A percentile compares a stretch with the other conserved stretches of the same genome.
Conservation (phyloP, 176 grass and related monocot species). For the Cenchrus fungigraminus region DNA sequence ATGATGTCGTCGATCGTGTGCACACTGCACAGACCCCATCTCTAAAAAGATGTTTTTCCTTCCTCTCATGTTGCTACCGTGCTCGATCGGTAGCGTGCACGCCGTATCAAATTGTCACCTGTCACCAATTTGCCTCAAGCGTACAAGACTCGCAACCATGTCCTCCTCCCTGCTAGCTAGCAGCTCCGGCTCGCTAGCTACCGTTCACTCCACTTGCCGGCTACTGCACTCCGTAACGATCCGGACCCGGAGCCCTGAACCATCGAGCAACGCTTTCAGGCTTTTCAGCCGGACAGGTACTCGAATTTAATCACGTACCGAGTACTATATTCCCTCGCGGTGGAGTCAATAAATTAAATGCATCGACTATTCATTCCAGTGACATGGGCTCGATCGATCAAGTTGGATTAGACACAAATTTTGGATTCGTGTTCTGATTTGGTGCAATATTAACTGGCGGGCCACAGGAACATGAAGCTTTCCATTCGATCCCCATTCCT, state of each 20-base stretch:
- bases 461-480: neutral
- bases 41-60: neutral
- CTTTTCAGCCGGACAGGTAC: neutral
- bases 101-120: neutral
- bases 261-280: neutral
- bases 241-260: neutral
- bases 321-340: neutral
- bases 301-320: neutral
- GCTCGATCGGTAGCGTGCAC: too few relatives aligned
- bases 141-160: neutral
- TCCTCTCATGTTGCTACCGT: neutral
- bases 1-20: too few relatives aligned
- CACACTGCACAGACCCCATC: too few relatives aligned
- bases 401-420: neutral
- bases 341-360: neutral
- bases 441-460: neutral
- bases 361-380: neutral
- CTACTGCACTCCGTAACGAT: neutral
- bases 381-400: neutral
- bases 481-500: neutral
- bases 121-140: neutral
- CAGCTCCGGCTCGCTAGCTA: too few relatives aligned
- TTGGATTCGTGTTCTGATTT: neutral
- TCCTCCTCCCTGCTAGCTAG: neutral
- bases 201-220: neutral